Conservation (phyloP, 306 rosid genomes). For the Inga laurina region DNA sequence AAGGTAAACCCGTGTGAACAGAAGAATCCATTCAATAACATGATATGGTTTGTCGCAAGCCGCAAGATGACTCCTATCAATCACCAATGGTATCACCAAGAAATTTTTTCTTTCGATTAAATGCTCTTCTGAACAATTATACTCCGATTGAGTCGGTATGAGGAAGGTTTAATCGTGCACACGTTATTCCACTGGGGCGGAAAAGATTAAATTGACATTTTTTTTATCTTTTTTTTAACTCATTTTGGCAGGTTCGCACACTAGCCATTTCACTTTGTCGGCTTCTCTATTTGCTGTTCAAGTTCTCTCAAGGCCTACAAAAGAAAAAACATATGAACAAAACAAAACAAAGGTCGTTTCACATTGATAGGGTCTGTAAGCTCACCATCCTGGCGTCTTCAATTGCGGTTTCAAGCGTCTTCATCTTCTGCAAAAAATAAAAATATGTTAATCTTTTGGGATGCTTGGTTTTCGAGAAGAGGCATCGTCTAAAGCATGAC, state of each 20-base stretch:
- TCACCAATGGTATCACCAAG: background rate
- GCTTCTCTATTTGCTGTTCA: constrained; percentile 33
- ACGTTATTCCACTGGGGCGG: background rate
- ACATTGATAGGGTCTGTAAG: background rate
- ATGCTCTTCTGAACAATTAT: background rate
- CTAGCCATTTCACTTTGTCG: constrained; percentile 27
- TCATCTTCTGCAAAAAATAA: constrained; percentile 57
- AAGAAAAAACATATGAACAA: background rate
- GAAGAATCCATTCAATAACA: background rate
- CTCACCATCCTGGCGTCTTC: constrained; percentile 71
- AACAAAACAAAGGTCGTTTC: constrained; percentile 7
- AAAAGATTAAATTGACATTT: background rate
- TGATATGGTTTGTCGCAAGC: background rate
- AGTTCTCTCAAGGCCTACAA: constrained; percentile 62
- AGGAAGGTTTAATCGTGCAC: background rate
- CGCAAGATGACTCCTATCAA: background rate
- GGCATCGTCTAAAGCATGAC: constrained; percentile 24
- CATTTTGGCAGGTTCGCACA: background rate
- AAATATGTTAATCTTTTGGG: background rate
- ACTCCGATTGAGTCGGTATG: background rate
- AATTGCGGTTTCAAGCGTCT: constrained; percentile 68
- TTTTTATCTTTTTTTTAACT: background rate
- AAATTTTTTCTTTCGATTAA: background rate
- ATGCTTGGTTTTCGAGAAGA: background rate
- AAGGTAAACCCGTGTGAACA: background rate